Conservation (phyloP, 495 filamentous ascomycete species). For the Penicillium coprophilum region DNA sequence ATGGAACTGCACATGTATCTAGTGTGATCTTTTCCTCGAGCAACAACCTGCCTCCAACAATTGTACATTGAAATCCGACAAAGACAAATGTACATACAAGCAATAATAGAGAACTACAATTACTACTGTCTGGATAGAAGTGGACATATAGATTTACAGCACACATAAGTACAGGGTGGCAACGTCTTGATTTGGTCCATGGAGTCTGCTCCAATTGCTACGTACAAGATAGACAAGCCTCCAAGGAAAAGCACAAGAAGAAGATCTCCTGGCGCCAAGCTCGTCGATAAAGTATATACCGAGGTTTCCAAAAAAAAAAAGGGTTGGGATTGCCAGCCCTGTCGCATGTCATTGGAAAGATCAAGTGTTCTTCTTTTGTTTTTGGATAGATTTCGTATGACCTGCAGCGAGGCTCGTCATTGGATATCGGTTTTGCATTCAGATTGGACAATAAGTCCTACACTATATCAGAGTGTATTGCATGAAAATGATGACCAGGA, state of each 20-base stretch:
- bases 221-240: conserved; percentile 9
- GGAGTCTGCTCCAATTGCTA: conserved; percentile 14
- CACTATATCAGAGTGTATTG: conserved; percentile 17
- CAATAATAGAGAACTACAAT: not conserved
- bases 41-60: not conserved
- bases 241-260: not conserved
- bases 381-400: conserved; percentile 19
- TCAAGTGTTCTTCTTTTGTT: conserved; percentile 16
- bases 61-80: not conserved
- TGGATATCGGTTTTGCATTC: conserved; percentile 31
- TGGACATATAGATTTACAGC: not conserved
- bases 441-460: conserved; percentile 14
- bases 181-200: conserved; percentile 12
- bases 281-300: conserved; percentile 15
- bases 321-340: conserved; percentile 10
- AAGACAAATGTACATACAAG: not conserved
- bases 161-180: conserved; percentile 6
- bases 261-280: conserved; percentile 1
- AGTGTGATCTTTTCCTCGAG: not conserved
- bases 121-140: not conserved
- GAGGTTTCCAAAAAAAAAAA: conserved; percentile 4
- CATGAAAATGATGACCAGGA: conserved; percentile 13
- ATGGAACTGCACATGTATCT: not conserved
- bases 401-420: conserved; percentile 20
- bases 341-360: conserved; percentile 14